Evolutionary conservation across 164 flowering plant species (phyloP).

Genomic region (Aristolochia contorta): DNA sequence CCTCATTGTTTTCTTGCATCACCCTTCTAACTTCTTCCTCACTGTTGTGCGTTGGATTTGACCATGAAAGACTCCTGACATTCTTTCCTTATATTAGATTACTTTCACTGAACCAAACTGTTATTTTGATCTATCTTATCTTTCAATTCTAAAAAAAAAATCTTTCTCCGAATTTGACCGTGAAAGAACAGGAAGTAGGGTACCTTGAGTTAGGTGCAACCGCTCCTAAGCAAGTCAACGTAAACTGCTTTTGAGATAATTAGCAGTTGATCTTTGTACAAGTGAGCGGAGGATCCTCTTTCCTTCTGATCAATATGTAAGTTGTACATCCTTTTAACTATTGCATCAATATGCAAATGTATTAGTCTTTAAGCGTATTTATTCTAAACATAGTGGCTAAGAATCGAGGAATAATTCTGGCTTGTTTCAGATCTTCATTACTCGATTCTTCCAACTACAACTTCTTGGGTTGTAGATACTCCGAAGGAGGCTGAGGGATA

Average conservation of each 20-base stretch:
- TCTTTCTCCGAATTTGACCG: not conserved
- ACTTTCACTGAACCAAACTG: no score
- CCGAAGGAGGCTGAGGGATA: constrained; percentile 77
- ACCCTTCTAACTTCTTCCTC: no score
- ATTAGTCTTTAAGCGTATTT: no score
- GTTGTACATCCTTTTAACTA: constrained; percentile 8
- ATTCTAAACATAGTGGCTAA: not conserved
- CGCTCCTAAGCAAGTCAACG: constrained; percentile 81
- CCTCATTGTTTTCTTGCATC: no score
- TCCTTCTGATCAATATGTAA: constrained; percentile 91
- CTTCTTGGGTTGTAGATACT: constrained; percentile 38
- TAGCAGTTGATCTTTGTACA: constrained; percentile 76
- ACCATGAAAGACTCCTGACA: no score
- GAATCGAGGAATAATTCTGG: not conserved
- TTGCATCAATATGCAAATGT: not conserved
- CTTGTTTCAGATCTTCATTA: not conserved
- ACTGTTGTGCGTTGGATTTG: not conserved
- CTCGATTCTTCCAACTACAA: not conserved
- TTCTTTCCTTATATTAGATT: no score
- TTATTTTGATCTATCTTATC: no score
- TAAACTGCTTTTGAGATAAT: constrained; percentile 68
- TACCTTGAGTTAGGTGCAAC: constrained; percentile 74
- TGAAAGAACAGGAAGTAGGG: constrained; percentile 53
- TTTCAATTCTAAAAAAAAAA: no score
- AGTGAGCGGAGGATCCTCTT: constrained; percentile 78